Evolutionary conservation across 257 asterid genomes (phyloP), one percentile per base, ranked within the genome.

Genomic region (Jaltomata sinuosa): DNA sequence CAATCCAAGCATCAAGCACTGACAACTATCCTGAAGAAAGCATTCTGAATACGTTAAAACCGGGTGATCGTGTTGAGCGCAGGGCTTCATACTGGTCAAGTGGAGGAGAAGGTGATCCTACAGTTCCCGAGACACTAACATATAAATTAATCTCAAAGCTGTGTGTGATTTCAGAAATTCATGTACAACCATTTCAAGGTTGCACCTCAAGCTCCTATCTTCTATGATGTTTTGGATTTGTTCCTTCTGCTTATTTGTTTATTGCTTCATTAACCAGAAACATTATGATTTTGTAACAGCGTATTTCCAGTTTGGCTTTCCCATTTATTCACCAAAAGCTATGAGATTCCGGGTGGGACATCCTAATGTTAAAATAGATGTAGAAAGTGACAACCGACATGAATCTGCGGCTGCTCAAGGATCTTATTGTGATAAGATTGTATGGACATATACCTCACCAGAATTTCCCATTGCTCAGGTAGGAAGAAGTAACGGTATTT

Each of bases 71-170:
- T 87, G 84, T 89, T 79, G 94, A 84, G 53, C 84, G 82, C 80
- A 89, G 94, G 86, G 91, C 94, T 76, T 93, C 97, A 5, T 93
- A 95, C 89, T 95, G 99, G 99, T 95, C 99, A 38, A 95, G 99
- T 91, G 84, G 87, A 87, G 99, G 97, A 11, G 87, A 85, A 59
- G 85, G 54, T 81, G 88, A 90, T 87, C 88, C 92, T 52, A 81
- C 88, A 22, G 91, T 89, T 36, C 91, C 95, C 0, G 99, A 95
- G 89, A 87, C 89, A 9, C 91, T 95, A 85, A 86, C 88, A 3
- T 95, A 92, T 88, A 87, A 85, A 55, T 84, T 95, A 89, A 88
- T 87, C 83, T 81, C 98, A 36, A 87, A 83, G 55, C 68, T 94
- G 53, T 93, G 97, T 57, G 83, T 94, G 88, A 85, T 95, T 71